phyloP scores from a whole-genome alignment of 2,329 filamentous ascomycete species.

The Hypomyces perniciosus region DNA sequence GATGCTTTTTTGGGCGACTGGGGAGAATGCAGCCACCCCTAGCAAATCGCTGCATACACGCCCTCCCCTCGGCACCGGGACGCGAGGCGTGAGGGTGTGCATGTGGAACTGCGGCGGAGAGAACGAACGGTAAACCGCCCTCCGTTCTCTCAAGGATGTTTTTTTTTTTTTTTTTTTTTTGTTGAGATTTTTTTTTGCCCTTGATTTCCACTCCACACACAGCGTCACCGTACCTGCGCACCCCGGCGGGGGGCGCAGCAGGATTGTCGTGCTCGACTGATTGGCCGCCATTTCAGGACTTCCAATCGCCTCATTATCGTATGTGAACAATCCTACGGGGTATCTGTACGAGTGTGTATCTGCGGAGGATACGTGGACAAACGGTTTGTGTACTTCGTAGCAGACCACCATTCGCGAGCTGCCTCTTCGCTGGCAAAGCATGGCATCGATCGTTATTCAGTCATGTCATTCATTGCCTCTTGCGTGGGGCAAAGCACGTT shows the following conservation, averaged over 20 bases:
- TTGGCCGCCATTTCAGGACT: slow-evolving; percentile 24
- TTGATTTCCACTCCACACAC: slow-evolving; percentile 2
- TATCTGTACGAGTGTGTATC: too few relatives aligned
- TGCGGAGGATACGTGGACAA: background rate
- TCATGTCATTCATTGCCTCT: background rate
- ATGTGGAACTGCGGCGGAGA: slow-evolving; percentile 8
- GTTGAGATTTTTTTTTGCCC: background rate
- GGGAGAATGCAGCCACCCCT: slow-evolving; percentile 4
- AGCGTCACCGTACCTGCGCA: background rate
- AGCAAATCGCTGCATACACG: background rate
- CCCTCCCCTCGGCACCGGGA: slow-evolving; percentile 4
- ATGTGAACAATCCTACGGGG: background rate
- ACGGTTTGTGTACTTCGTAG: background rate
- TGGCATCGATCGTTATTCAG: background rate
- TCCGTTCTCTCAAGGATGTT: background rate
- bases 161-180: slow-evolving; percentile 3
- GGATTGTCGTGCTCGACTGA: slow-evolving; percentile 24
- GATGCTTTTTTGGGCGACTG: background rate
- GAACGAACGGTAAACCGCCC: background rate
- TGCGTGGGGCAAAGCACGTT: background rate
- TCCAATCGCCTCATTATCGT: background rate
- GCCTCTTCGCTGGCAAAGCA: background rate
- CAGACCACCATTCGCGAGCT: background rate
- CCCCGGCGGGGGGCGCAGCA: slow-evolving; percentile 22
- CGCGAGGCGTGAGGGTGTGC: slow-evolving; percentile 7